Base-by-base conservation (phyloP, 345 rosid genomes). In the Mercurialis annua region DNA sequence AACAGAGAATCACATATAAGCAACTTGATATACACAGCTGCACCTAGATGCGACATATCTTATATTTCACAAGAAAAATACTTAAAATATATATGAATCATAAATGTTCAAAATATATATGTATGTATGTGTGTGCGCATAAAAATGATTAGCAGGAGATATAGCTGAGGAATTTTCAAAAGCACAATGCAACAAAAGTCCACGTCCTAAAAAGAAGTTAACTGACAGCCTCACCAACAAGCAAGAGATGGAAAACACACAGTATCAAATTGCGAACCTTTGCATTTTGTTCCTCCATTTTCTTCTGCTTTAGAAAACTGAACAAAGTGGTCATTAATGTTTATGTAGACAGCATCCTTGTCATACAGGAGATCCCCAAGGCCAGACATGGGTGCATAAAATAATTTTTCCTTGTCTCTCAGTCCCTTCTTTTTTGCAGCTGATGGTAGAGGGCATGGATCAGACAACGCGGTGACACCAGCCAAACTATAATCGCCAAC, bases 361-460 rank as follows among this genome's bases (percentile, higher is more conserved):
- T 94, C 97, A 78, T 91, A 94, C 52, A 91, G 67, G 64, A 94
- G 88, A 71, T 94, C 99, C 59, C 99, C 99, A 71, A 91, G 81
- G 57, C 99, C 96, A 38, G 97, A 89, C 99, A 94, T 91, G 31
- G 99, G 99, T 57, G 95, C 99, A 86, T 94, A 86, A 79, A 89
- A 87, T 56, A 89, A 82, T 71, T 86, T 91, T 71, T 94, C 99
- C 79, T 79, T 94, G 82, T 91, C 97, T 27, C 90, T 87, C 71
- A 94, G 80, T 24, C 92, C 91, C 76, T 87, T 94, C 78, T 86
- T 87, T 75, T 94, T 91, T 66, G 84, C 86, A 71, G 90, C 86
- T 68, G 99, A 91, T 61, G 99, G 97, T 71, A 94, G 81, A 57
- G 97, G 97, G 69, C 99, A 94, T 65, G 97, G 99, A 83, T 94